Evolutionary conservation across 352 stramenopile genomes (phyloP), one percentile per base, ranked within the genome.

Genomic region (Phytophthora citricola): DNA sequence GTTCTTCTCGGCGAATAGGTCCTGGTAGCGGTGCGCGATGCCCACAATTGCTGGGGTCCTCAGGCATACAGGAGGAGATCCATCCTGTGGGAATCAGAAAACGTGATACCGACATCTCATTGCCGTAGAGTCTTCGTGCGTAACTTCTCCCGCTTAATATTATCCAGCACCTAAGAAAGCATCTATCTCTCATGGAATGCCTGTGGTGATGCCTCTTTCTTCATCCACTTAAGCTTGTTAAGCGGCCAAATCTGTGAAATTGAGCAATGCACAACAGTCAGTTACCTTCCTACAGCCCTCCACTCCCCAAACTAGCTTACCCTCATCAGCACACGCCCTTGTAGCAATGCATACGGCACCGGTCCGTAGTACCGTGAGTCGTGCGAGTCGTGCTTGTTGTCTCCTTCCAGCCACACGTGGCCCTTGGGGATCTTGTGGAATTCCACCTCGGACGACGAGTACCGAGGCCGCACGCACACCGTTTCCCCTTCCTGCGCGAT

Each of bases 351-450:
- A 45, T 87, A 83, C n/a, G 97, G 97, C 41, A 99, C 81, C 1
- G 97, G 90, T 15, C 97, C 97, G 71, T 98, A 99, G 73, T 97
- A 93, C 14, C 97, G 80, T 36, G 94, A 98, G 78, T 99, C 97
- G 32, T 90, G 93, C 39, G 93, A 98, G 80, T 98, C 96, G 58
- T 94, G 71, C 34, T 96, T 92, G 85, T 99, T 99, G 80, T 99
- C 97, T 43, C 97, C 97, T 80, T 99, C 95, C 12, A 99, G 71
- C 97, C 97, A 99, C 47, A 99, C 79, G 68, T 98, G 92, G 31
- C 96, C 94, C 53, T 92, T 86, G 3, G 96, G 96, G 22, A 94
- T 84, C 81, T 83, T 91, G 73, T 92, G 79, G 55, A 91, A 92
- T 58, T 92, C 81, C 27, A 90, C 81, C 57, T 89, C 75, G 3